A percentile compares a stretch with the other conserved stretches of the same genome.
Conservation (phyloP, 2,329 filamentous ascomycete genomes). For the Pseudogymnoascus sp. region DNA sequence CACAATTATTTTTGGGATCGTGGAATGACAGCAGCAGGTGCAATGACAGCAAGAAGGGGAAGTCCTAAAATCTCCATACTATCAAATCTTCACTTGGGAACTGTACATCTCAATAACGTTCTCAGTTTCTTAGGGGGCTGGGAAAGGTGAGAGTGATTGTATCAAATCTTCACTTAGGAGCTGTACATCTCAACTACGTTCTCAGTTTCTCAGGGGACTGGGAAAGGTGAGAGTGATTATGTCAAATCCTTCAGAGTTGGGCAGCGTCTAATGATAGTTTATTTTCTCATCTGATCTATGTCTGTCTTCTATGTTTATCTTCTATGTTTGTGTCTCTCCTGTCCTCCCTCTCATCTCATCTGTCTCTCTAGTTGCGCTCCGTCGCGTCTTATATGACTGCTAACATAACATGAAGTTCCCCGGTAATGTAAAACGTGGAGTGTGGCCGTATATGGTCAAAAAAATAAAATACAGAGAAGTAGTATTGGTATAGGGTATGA, state of each 20-base stretch:
- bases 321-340: not conserved
- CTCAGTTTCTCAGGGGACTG: not conserved
- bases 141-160: not conserved
- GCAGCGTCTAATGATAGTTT: not conserved
- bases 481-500: conserved; percentile 7
- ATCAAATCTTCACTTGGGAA: not conserved
- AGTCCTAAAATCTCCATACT: not conserved
- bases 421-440: not conserved
- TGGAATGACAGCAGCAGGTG: not conserved
- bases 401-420: not conserved
- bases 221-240: not conserved
- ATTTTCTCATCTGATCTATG: not conserved
- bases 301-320: not conserved
- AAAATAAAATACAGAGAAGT: conserved; percentile 2
- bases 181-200: not conserved
- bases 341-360: not conserved
- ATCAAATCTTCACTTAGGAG: not conserved
- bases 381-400: not conserved
- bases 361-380: not conserved
- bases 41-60: not conserved
- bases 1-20: not conserved
- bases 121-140: not conserved
- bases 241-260: not conserved
- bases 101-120: not conserved
- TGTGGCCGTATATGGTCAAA: not conserved